phyloP scores from a whole-genome alignment of 2,329 filamentous ascomycete species.

The Fusarium verrucosum region DNA sequence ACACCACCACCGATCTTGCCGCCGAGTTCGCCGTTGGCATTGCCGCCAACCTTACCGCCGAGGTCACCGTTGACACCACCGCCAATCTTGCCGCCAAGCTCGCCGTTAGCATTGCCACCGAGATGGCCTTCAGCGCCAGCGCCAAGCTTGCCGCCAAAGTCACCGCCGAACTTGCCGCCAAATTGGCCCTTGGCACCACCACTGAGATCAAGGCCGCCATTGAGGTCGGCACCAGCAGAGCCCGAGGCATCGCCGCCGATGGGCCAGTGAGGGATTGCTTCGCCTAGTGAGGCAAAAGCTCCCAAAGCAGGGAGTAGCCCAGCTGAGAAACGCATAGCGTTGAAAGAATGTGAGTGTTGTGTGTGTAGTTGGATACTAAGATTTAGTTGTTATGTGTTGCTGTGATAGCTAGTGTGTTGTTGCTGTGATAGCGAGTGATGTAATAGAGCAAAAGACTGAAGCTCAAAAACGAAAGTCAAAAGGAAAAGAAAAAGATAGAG shows the following conservation, averaged over 20 bases:
- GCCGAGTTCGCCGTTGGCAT: neutral
- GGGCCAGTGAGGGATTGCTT: constrained; percentile 34
- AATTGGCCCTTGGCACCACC: no score
- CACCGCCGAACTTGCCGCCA: neutral
- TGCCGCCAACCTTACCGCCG: neutral
- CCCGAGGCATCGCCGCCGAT: constrained; percentile 11
- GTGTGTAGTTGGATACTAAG: neutral
- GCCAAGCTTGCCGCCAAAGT: no score
- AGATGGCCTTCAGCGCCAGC: no score
- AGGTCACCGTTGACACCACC: neutral
- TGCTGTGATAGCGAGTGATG: constrained; percentile 3
- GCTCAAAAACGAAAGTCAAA: constrained; percentile 17
- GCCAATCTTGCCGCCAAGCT: neutral
- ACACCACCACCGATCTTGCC: neutral
- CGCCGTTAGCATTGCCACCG: neutral
- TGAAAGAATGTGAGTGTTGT: no score
- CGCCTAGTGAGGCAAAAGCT: constrained; percentile 34
- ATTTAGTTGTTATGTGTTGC: constrained; percentile 1
- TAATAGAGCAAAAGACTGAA: constrained; percentile 1
- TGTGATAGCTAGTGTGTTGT: constrained; percentile 4
- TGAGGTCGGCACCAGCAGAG: neutral
- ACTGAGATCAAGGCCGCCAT: no score
- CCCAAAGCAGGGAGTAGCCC: constrained; percentile 27
- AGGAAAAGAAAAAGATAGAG: constrained; percentile 8
- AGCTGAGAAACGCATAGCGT: constrained; percentile 34